Conservation (phyloP, 768 basidiomycete genomes). For the Mycena venus region DNA sequence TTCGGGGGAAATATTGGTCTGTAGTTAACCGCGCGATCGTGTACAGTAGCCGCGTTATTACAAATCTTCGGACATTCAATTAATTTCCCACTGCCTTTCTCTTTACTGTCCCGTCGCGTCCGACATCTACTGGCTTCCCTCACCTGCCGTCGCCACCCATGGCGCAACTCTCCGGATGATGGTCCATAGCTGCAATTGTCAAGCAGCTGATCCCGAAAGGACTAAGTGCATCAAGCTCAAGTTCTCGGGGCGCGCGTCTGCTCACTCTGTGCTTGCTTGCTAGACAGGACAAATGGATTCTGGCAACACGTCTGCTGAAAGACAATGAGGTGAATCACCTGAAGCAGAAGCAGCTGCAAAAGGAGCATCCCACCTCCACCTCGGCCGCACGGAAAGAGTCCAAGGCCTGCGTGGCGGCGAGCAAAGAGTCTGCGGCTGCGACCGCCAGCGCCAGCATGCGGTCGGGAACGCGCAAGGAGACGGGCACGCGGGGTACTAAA, state of each 20-base stretch:
- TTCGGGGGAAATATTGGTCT: too few relatives aligned
- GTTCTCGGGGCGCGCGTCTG: not conserved
- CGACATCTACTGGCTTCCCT: too few relatives aligned
- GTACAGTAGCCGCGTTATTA: too few relatives aligned
- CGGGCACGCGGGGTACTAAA: slow-evolving; percentile 73
- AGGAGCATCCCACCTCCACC: slow-evolving; percentile 41
- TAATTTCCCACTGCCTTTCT: too few relatives aligned
- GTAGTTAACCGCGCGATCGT: too few relatives aligned
- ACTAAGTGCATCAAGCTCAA: slow-evolving; percentile 75
- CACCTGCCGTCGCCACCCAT: too few relatives aligned
- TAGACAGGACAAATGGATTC: slow-evolving; percentile 99
- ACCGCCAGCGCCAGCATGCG: slow-evolving; percentile 42
- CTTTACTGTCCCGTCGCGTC: too few relatives aligned
- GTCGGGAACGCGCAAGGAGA: slow-evolving; percentile 63
- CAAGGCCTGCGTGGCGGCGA: slow-evolving; percentile 43
- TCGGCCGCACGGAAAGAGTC: slow-evolving; percentile 26
- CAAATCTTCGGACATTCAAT: too few relatives aligned
- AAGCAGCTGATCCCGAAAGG: too few relatives aligned
- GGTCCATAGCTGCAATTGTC: too few relatives aligned
- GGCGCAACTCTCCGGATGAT: too few relatives aligned
- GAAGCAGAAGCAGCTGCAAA: slow-evolving; percentile 78
- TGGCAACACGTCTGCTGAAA: slow-evolving; percentile 84
- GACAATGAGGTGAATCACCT: slow-evolving; percentile 84
- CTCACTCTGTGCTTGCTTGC: slow-evolving; percentile 4
- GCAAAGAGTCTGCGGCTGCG: slow-evolving; percentile 37